phyloP scores from a whole-genome alignment of 2,329 filamentous ascomycete genomes.

The Phyllosticta citrichinensis region DNA sequence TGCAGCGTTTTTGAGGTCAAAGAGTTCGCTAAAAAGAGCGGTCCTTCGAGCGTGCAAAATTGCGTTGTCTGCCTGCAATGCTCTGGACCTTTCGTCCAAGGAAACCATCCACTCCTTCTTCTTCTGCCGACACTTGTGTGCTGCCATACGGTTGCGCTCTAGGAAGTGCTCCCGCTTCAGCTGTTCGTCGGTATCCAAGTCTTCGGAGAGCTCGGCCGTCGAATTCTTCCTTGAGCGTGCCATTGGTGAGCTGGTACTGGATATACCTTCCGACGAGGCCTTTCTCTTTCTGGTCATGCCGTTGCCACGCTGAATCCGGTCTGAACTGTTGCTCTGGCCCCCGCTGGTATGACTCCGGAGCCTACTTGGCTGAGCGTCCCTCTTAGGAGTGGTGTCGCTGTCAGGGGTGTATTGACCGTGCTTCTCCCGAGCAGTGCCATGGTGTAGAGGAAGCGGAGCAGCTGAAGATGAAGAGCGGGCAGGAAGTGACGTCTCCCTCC shows the following conservation, averaged over 20 bases:
- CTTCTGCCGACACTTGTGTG: conserved; percentile 65
- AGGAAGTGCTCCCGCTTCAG: conserved; percentile 26
- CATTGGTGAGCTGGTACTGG: background rate
- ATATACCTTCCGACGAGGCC: background rate
- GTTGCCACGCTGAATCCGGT: background rate
- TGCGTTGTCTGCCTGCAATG: conserved; percentile 27
- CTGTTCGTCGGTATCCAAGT: background rate
- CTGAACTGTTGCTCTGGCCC: background rate
- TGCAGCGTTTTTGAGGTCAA: conserved; percentile 9
- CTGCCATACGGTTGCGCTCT: conserved; percentile 61
- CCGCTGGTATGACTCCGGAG: background rate
- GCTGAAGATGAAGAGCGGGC: background rate
- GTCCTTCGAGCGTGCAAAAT: conserved; percentile 23
- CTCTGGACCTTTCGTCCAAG: conserved; percentile 38
- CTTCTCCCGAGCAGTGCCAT: background rate
- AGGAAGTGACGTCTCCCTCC: background rate
- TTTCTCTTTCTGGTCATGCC: background rate
- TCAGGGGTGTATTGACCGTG: background rate
- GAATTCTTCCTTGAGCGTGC: background rate
- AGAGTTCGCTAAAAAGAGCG: background rate
- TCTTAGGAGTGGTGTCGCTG: background rate
- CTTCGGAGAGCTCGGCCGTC: background rate
- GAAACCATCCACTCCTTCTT: conserved; percentile 48
- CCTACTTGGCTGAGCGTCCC: background rate
- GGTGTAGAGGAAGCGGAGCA: background rate